A percentile compares a stretch with the other conserved stretches of the same genome.
These are phyloP conservation scores for Salvia sclarea DNA, from an alignment of 305 asterid genomes.

Conservation along the genomic window DNA sequence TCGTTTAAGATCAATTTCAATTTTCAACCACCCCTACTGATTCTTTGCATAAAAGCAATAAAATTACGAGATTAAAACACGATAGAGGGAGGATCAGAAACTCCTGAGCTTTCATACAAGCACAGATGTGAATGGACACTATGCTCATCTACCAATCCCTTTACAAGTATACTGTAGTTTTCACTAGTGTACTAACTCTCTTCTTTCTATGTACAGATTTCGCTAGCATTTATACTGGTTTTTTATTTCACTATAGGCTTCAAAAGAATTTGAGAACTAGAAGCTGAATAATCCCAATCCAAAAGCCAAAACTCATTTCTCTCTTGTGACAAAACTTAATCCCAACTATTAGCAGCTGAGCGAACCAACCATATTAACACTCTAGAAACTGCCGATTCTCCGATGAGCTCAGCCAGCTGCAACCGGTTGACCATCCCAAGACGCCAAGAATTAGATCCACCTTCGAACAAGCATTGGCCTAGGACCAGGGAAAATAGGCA, in stretches of 20 bases:
- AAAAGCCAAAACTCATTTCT: slow-evolving; percentile 28
- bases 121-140: slow-evolving; percentile 19
- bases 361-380: slow-evolving; percentile 48
- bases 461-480: slow-evolving; percentile 71
- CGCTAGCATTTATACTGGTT: slow-evolving; percentile 37
- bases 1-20: background rate
- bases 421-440: slow-evolving; percentile 90
- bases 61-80: too few species aligned
- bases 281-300: slow-evolving; percentile 26
- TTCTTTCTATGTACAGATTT: slow-evolving; percentile 52
- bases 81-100: background rate
- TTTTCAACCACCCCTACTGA: background rate
- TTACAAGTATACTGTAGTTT: slow-evolving; percentile 50
- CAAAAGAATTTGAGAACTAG: slow-evolving; percentile 39
- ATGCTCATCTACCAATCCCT: slow-evolving; percentile 35
- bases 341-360: slow-evolving; percentile 43
- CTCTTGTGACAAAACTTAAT: slow-evolving; percentile 52
- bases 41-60: too few species aligned
- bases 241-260: slow-evolving; percentile 36
- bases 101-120: background rate
- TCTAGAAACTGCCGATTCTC: slow-evolving; percentile 59
- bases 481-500: slow-evolving; percentile 11
- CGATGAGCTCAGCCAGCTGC: slow-evolving; percentile 78
- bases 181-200: slow-evolving; percentile 40
- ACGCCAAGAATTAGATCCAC: slow-evolving; percentile 83